Percentiles rank a stretch among this genome's conserved stretches.
Conservation (phyloP, 768 basidiomycete genomes). For the Kwoniella dejecticola region DNA sequence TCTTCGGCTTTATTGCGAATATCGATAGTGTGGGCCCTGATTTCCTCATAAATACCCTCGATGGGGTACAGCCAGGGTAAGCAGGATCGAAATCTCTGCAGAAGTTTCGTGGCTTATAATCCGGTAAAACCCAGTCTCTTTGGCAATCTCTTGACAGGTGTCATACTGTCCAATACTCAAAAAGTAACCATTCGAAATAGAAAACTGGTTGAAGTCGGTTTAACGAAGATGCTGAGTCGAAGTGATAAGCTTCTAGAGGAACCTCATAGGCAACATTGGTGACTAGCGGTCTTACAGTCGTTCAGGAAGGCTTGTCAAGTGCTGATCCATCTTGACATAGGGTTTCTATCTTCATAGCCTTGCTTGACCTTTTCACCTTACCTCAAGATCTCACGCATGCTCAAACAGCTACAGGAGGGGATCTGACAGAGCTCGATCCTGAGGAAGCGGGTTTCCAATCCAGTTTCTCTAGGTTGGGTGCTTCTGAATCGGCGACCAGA, state of each 20-base stretch:
- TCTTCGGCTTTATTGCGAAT: constrained; percentile 74
- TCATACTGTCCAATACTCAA: constrained; percentile 76
- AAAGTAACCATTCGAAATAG: constrained; percentile 80
- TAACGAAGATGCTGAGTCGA: constrained; percentile 75
- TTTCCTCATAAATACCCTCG: constrained; percentile 72
- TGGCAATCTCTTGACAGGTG: constrained; percentile 73
- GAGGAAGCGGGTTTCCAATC: constrained; percentile 96
- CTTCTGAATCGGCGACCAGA: constrained; percentile 61
- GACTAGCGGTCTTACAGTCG: constrained; percentile 16
- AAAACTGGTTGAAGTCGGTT: constrained; percentile 78
- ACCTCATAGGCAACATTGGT: constrained; percentile 69
- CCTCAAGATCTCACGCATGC: constrained; percentile 65
- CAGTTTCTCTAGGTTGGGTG: constrained; percentile 86
- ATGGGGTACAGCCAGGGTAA: constrained; percentile 82
- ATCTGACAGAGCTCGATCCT: constrained; percentile 78
- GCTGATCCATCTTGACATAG: constrained; percentile 57
- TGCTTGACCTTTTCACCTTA: constrained; percentile 75
- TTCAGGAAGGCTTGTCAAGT: background rate
- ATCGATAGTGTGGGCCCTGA: constrained; percentile 77
- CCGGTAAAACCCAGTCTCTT: too few species aligned
- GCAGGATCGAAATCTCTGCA: constrained; percentile 37
- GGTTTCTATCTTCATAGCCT: constrained; percentile 68
- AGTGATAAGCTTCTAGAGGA: constrained; percentile 70
- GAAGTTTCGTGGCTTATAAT: too few species aligned
- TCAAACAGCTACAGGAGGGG: constrained; percentile 27